Conservation (phyloP, 2,329 filamentous ascomycete species). For the Aureobasidium sp. region DNA sequence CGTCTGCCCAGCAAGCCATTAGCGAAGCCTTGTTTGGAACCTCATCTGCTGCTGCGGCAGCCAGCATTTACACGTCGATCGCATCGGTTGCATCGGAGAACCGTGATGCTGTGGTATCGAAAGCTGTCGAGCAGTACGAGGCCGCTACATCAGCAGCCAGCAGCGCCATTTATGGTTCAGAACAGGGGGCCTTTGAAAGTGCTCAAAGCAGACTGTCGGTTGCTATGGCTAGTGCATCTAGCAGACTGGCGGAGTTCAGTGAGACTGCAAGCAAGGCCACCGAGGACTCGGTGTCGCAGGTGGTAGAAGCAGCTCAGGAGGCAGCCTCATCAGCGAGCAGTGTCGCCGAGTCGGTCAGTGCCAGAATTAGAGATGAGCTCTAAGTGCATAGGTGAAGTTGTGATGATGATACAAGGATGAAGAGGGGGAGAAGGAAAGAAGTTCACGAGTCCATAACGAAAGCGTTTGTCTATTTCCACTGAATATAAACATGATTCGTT, state of each 20-base stretch:
- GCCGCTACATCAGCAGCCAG: slow-evolving; percentile 43
- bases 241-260: slow-evolving; percentile 35
- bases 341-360: slow-evolving; percentile 36
- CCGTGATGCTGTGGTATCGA: slow-evolving; percentile 25
- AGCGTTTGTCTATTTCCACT: slow-evolving; percentile 8
- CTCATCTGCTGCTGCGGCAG: slow-evolving; percentile 41
- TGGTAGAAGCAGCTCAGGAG: slow-evolving; percentile 39
- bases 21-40: slow-evolving; percentile 53
- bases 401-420: background rate
- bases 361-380: slow-evolving; percentile 27
- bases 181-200: slow-evolving; percentile 44
- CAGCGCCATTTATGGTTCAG: slow-evolving; percentile 43
- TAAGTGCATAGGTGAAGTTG: background rate
- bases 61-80: slow-evolving; percentile 39
- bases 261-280: slow-evolving; percentile 27
- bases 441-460: slow-evolving; percentile 2
- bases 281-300: slow-evolving; percentile 25
- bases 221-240: slow-evolving; percentile 40
- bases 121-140: slow-evolving; percentile 33
- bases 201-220: slow-evolving; percentile 35
- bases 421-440: background rate
- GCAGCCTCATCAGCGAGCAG: slow-evolving; percentile 41
- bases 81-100: slow-evolving; percentile 41
- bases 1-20: slow-evolving; percentile 50
- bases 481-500: slow-evolving; percentile 8